Evolutionary conservation across 2,329 filamentous ascomycete species (phyloP), one percentile per base, ranked within the genome.

Genomic region (Davidsoniella virescens): DNA sequence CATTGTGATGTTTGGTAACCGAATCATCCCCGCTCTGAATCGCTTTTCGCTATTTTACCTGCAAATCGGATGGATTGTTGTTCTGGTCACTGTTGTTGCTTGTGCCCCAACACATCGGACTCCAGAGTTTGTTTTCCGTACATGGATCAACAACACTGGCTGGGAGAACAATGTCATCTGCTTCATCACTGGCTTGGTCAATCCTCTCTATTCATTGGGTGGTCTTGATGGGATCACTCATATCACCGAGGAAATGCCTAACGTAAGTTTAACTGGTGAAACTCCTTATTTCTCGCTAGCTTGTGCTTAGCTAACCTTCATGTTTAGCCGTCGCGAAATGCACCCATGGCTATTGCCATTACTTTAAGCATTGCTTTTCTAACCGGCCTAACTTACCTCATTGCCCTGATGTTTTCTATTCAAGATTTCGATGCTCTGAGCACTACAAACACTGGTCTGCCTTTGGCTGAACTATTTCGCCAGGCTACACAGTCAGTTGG

Each of bases 61-160:
- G 5, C 68, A 70, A 50, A 58, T 72, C 18, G 65, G 67, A 42
- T 71, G 69, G 61, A 61, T 72, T 38, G 62, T 66, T 5, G 67
- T 70, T 9, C 63, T 73, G 52, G 61, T 74, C 50, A 68, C 67
- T 0, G 69, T 74, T 5, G 65, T 65, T 3, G 67, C 70, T 3
- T 65, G 63, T 41, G 69, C 71, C 0, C 67, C 67, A 0, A 63
- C 61, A 1, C 66, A 73, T 50, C 68, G 68, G 16, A 58, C 62
- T 45, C 59, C 63, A 45, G 61, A 66, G n/a, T 73, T 73, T 50
- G 71, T 75, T 17, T 75, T 74, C 56, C 60, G 58, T 37, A 72
- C 67, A 2, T 74, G 69, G 64, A 67, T 71, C 49, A 73, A 73
- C 56, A 68, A 71, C 44, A 73, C 71, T 0, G 70, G 71, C 10